phyloP scores from a whole-genome alignment of 176 grass and related monocot species.

The Melocanna baccifera region DNA sequence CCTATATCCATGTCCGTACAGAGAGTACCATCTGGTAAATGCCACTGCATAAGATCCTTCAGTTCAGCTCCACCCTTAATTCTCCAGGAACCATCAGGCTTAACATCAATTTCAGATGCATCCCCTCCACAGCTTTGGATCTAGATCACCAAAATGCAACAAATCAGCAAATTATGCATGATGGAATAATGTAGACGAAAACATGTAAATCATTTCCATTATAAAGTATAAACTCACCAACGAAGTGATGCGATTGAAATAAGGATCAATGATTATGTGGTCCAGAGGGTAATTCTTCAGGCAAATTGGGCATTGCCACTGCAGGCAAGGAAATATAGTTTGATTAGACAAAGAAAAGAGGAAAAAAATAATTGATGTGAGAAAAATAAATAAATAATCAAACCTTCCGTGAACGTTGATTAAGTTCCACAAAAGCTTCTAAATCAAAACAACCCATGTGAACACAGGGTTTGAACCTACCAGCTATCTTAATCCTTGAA shows the following conservation, averaged over 20 bases:
- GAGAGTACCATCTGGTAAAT: constrained; percentile 81
- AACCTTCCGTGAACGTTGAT: constrained; percentile 84
- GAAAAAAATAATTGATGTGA: neutral
- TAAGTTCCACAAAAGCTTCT: constrained; percentile 91
- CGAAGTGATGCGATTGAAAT: constrained; percentile 85
- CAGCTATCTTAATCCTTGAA: constrained; percentile 80
- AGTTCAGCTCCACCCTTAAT: constrained; percentile 52
- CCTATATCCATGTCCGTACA: constrained; percentile 31
- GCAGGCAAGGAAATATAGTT: constrained; percentile 34
- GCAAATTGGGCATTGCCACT: constrained; percentile 98
- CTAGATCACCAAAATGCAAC: constrained; percentile 50
- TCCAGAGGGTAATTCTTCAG: constrained; percentile 81
- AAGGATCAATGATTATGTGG: constrained; percentile 83
- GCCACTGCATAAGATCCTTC: constrained; percentile 72
- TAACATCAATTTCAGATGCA: constrained; percentile 72
- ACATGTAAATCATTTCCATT: neutral
- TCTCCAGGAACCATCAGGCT: constrained; percentile 86
- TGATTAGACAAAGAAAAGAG: neutral
- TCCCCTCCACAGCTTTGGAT: constrained; percentile 64
- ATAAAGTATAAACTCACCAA: constrained; percentile 57
- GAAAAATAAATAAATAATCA: constrained; percentile 29
- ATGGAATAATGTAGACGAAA: constrained; percentile 7
- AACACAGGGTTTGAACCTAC: constrained; percentile 82
- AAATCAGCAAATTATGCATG: constrained; percentile 21
- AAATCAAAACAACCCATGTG: constrained; percentile 98